Evolutionary conservation across 805 yeast species (phyloP), one percentile per base, ranked within the genome.

Genomic region (Kodamaea lidongshanica): DNA sequence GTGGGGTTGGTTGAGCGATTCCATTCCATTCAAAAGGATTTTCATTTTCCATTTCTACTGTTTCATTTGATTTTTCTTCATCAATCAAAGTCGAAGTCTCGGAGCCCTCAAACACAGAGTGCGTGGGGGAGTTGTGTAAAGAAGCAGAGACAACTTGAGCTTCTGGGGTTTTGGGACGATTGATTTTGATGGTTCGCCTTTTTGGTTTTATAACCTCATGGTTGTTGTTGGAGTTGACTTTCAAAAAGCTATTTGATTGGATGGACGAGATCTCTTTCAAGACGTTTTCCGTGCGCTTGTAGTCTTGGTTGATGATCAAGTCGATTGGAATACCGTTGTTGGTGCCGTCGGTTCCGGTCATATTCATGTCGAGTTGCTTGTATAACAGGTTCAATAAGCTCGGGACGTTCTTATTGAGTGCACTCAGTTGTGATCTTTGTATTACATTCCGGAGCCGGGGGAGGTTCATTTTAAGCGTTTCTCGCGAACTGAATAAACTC

Each of bases 391-490:
- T 55, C 36, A 55, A 44, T 44, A 64, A 56, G 30, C 49, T 61
- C 5, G 69, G 69, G 8, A 50, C 43, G 42, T 50, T 60, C 52
- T 57, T 67, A 56, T 42, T 61, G 38, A 52, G 50, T 30, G 50
- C 63, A 29, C 51, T 74, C 52, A 57, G 62, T 54, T 63, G 58
- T 14, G 78, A 71, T 37, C 86, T 60, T 42, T 74, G 79, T 12
- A 78, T 66, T 3, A 76, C 68, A 37, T 72, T 74, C 16, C 65
- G 67, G 39, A 80, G 69, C 18, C 64, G 59, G 4, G 83, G 77
- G 1, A 83, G 69, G 15, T 72, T 66, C 27, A 89, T 54, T n/a
- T 83, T 74, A 38, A 89, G 64, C 0, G 96, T 84, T 41, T 83
- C 86, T 40, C 96, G 72, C 2, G 89, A 77, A 10, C 79, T 74